Conservation (phyloP, 148 eudicot genomes). For the Vaccinium myrtillus region DNA sequence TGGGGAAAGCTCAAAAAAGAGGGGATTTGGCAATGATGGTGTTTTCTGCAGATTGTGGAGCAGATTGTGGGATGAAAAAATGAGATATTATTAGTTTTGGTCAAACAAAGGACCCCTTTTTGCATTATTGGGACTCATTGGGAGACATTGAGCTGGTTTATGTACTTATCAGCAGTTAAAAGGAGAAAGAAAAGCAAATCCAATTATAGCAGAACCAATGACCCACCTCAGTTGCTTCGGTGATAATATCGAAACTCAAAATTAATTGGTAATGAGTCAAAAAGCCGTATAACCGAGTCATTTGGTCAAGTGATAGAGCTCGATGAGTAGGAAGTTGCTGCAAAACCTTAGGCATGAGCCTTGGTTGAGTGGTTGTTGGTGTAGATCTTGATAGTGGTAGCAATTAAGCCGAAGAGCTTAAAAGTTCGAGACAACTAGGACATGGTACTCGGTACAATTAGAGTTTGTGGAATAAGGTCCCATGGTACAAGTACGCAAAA, state of each 20-base stretch:
- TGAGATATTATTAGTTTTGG: constrained; percentile 17
- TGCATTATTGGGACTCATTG: constrained; percentile 29
- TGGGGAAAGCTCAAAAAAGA: constrained; percentile 30
- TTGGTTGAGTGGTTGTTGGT: background rate
- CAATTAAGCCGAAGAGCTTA: background rate
- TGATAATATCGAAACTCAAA: background rate
- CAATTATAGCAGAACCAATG: background rate
- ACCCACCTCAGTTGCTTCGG: background rate
- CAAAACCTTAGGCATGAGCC: background rate
- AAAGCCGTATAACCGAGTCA: background rate
- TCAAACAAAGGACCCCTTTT: constrained; percentile 28
- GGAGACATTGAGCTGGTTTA: constrained; percentile 11
- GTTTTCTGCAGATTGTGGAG: constrained; percentile 24
- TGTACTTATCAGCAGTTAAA: constrained; percentile 1
- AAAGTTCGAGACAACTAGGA: background rate
- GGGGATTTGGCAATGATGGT: constrained; percentile 28
- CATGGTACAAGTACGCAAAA: background rate
- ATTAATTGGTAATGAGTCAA: background rate
- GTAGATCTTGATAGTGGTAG: background rate
- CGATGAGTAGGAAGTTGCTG: background rate
- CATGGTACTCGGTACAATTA: background rate
- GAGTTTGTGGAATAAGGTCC: background rate
- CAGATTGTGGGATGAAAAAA: constrained; percentile 13
- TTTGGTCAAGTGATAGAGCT: background rate
- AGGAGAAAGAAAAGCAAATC: background rate